phyloP scores from a whole-genome alignment of 371 early-diverging fungal species.

The Mortierella sp. region DNA sequence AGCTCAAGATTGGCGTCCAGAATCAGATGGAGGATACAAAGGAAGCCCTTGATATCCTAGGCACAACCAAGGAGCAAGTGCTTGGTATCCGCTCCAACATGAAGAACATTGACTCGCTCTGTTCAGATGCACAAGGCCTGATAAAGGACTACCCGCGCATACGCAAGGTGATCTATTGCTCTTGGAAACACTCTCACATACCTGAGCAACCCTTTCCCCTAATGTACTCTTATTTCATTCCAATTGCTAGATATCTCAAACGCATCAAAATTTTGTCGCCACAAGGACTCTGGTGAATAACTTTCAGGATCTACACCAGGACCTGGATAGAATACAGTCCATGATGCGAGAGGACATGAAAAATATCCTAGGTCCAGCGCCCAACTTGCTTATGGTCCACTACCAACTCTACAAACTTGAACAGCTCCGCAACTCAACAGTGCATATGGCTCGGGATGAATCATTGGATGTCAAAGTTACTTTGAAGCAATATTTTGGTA shows the following conservation, averaged over 20 bases:
- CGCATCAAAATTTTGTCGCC: slow-evolving; percentile 93
- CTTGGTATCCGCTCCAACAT: slow-evolving; percentile 78
- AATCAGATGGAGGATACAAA: slow-evolving; percentile 92
- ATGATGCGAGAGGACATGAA: slow-evolving; percentile 79
- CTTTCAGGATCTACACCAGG: slow-evolving; percentile 87
- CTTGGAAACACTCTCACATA: too few species aligned
- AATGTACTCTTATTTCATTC: not conserved
- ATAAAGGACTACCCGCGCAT: slow-evolving; percentile 90
- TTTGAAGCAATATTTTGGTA: slow-evolving; percentile 83
- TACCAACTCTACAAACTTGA: slow-evolving; percentile 90
- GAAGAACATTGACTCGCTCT: slow-evolving; percentile 84
- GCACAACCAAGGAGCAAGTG: slow-evolving; percentile 75
- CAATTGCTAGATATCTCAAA: slow-evolving; percentile 78
- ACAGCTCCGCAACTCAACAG: slow-evolving; percentile 85
- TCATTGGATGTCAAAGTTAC: slow-evolving; percentile 86
- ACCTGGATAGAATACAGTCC: slow-evolving; percentile 77
- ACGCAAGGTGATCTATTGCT: slow-evolving; percentile 70
- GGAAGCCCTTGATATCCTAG: slow-evolving; percentile 86
- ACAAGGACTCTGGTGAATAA: slow-evolving; percentile 87
- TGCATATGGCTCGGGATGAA: slow-evolving; percentile 81
- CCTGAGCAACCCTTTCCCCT: not conserved
- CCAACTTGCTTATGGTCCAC: slow-evolving; percentile 87
- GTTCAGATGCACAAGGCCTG: slow-evolving; percentile 85
- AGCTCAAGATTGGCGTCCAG: slow-evolving; percentile 94
- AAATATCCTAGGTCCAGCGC: slow-evolving; percentile 74